A percentile compares a stretch with the other conserved stretches of the same genome.
Evolutionary conservation across 2,329 filamentous ascomycete species (phyloP).

Genomic region (Amauroascus verrucosus): DNA sequence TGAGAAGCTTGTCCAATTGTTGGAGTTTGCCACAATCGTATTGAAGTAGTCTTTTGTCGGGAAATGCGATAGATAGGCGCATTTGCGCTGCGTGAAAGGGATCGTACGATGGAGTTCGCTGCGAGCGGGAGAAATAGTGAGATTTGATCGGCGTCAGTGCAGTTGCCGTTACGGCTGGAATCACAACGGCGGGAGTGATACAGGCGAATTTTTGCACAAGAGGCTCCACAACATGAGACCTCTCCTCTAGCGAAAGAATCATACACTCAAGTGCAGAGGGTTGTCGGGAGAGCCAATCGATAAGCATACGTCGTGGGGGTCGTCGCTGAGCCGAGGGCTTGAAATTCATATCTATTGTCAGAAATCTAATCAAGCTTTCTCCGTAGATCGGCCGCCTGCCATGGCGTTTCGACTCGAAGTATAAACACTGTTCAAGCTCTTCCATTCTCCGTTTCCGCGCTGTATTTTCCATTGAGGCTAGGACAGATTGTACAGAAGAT

Average conservation of each 20-base stretch:
- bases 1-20: conserved; percentile 71
- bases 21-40: conserved; percentile 98
- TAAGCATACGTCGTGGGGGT: conserved; percentile 50
- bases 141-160: conserved; percentile 56
- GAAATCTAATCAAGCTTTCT: conserved; percentile 61
- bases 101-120: conserved; percentile 52
- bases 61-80: conserved; percentile 88
- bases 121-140: conserved; percentile 33
- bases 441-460: conserved; percentile 61
- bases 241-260: conserved; percentile 63
- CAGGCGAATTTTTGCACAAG: conserved; percentile 82
- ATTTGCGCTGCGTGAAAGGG: conserved; percentile 92
- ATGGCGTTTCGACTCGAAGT: conserved; percentile 69
- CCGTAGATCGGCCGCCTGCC: conserved; percentile 76
- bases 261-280: conserved; percentile 47
- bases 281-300: conserved; percentile 65
- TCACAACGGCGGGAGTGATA: conserved; percentile 79
- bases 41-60: conserved; percentile 88
- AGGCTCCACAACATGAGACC: conserved; percentile 61
- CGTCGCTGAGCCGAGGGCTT: conserved; percentile 53
- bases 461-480: conserved; percentile 62
- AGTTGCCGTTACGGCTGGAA: conserved; percentile 61
- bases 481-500: conserved; percentile 56
- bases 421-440: conserved; percentile 69
- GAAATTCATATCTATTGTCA: conserved; percentile 54